Evolutionary conservation across 1,284 basidiomycete genomes (phyloP).

Genomic region (Cystobasidiaceae sp.): DNA sequence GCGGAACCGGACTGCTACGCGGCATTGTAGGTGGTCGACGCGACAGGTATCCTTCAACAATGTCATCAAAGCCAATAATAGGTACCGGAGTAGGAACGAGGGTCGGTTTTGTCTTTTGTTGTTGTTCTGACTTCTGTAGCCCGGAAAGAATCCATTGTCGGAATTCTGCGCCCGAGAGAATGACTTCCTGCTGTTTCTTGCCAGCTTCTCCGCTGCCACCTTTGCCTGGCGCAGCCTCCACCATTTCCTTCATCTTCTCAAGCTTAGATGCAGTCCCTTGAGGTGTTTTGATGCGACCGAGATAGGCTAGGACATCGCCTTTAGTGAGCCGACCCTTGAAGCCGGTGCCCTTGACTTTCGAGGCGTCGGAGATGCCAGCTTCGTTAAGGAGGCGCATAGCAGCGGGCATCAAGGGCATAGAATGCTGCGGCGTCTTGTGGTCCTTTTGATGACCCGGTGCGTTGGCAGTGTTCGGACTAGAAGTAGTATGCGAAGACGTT

Average conservation of each 20-base stretch:
- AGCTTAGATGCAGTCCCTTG: constrained; percentile 31
- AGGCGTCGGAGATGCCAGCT: constrained; percentile 42
- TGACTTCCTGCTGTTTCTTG: not conserved
- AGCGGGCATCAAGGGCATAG: constrained; percentile 44
- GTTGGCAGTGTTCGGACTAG: not conserved
- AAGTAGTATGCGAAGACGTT: constrained; percentile 25
- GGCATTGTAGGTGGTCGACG: not conserved
- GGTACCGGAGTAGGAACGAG: not conserved
- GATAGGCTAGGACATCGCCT: constrained; percentile 48
- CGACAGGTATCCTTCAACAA: constrained; percentile 21
- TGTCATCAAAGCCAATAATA: constrained; percentile 19
- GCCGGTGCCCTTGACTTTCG: constrained; percentile 48
- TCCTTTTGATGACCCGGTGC: not conserved
- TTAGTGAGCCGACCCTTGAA: constrained; percentile 49
- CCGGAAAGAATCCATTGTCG: constrained; percentile 23
- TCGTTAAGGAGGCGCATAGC: constrained; percentile 45
- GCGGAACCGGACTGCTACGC: not conserved
- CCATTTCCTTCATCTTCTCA: constrained; percentile 1
- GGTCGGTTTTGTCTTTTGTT: not conserved
- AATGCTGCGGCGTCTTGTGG: constrained; percentile 13
- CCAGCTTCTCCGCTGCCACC: not conserved
- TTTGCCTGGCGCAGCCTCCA: constrained; percentile 7
- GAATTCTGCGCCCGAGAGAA: constrained; percentile 16
- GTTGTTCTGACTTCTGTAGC: not conserved
- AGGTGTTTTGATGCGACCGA: constrained; percentile 43